Percentiles rank a stretch among this genome's conserved stretches.
Evolutionary conservation across 2,329 filamentous ascomycete genomes (phyloP).

Genomic region (Hymenoscyphus occultus): DNA sequence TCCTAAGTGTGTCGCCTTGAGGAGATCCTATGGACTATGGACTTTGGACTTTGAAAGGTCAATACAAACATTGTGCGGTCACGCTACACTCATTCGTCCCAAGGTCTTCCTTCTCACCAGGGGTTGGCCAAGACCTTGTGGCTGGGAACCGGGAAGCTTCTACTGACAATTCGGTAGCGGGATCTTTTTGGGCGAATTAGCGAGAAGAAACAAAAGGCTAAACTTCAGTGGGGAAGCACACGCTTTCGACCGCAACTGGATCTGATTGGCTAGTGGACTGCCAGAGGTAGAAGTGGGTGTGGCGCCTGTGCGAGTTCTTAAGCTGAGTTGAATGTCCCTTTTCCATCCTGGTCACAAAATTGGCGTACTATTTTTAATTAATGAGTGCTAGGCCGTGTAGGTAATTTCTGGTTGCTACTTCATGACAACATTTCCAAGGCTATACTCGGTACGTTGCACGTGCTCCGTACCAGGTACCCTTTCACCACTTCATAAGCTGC

Average conservation of each 20-base stretch:
- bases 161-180: slow-evolving; percentile 5
- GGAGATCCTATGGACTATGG: neutral
- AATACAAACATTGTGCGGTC: neutral
- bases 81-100: neutral
- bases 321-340: neutral
- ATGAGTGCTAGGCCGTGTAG: neutral
- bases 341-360: neutral
- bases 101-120: neutral
- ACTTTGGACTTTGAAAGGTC: neutral
- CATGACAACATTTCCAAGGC: neutral
- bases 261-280: neutral
- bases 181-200: slow-evolving; percentile 1
- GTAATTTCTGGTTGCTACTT: neutral
- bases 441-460: no score
- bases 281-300: neutral
- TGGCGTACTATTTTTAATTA: neutral
- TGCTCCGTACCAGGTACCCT: neutral
- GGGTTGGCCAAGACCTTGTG: neutral
- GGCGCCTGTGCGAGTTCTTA: neutral
- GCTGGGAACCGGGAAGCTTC: slow-evolving; percentile 1
- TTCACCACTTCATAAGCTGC: neutral
- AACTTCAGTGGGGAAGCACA: neutral
- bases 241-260: neutral
- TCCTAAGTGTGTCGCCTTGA: neutral
- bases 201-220: slow-evolving; percentile 8